phyloP scores from a whole-genome alignment of 2,329 filamentous ascomycete species.

The Aureobasidium sp. region DNA sequence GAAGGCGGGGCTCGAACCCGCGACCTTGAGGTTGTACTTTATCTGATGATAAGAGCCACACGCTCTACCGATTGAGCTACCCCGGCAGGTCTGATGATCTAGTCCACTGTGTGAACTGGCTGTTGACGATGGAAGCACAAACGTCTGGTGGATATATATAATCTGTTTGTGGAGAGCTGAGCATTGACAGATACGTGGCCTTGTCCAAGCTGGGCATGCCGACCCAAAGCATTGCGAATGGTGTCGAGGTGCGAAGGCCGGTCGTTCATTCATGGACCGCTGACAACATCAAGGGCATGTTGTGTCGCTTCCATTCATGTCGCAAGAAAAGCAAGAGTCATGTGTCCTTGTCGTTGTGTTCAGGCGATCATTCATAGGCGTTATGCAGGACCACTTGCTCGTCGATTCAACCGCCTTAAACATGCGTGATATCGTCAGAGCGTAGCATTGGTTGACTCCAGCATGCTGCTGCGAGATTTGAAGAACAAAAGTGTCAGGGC shows the following conservation, averaged over 20 bases:
- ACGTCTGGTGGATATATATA: neutral
- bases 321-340: neutral
- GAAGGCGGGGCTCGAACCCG: slow-evolving; percentile 15
- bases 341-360: neutral
- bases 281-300: too few species aligned
- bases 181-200: neutral
- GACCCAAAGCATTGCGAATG: neutral
- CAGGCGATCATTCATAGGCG: too few species aligned
- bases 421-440: neutral
- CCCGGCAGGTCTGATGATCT: slow-evolving; percentile 24
- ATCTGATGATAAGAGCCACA: slow-evolving; percentile 33
- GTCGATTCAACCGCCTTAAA: neutral
- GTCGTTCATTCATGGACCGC: too few species aligned
- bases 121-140: neutral
- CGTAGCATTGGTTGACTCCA: neutral
- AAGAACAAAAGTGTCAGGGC: neutral
- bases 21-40: slow-evolving; percentile 17
- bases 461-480: neutral
- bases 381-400: neutral
- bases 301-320: neutral
- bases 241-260: too few species aligned
- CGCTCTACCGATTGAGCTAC: slow-evolving; percentile 41
- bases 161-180: neutral
- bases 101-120: neutral
- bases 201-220: neutral